Conservation (phyloP, 176 grass and related monocot genomes). For the Zizania latifolia region DNA sequence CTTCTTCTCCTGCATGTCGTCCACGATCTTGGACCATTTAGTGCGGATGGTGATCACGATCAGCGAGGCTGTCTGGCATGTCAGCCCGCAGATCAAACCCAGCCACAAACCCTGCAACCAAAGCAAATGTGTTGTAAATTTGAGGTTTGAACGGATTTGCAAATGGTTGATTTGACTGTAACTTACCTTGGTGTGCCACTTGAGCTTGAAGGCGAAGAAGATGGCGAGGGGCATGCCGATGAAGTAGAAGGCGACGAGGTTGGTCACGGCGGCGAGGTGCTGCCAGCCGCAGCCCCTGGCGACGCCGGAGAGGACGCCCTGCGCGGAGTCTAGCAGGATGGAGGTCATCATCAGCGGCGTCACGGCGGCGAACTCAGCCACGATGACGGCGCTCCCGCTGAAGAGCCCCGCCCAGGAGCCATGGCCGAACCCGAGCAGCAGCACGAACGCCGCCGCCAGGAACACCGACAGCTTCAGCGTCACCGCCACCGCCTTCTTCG, state of each 20-base stretch:
- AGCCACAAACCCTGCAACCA: constrained; percentile 56
- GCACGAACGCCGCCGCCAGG: constrained; percentile 45
- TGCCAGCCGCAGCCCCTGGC: constrained; percentile 94
- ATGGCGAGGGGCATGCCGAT: constrained; percentile 72
- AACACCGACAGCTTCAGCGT: constrained; percentile 75
- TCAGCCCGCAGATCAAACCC: constrained; percentile 69
- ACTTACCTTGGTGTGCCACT: constrained; percentile 41
- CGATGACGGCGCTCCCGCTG: constrained; percentile 57
- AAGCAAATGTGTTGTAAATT: background rate
- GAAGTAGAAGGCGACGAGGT: constrained; percentile 88
- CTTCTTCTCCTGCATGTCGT: constrained; percentile 35
- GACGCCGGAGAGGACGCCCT: constrained; percentile 81
- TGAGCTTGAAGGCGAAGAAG: constrained; percentile 69
- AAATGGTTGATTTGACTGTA: background rate
- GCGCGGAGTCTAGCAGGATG: constrained; percentile 75
- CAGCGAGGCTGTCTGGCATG: constrained; percentile 45
- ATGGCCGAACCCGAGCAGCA: constrained; percentile 54
- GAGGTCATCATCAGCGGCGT: constrained; percentile 51
- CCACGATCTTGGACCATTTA: constrained; percentile 47
- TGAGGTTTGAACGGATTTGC: too few relatives aligned
- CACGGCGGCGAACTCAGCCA: constrained; percentile 49
- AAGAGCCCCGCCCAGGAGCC: constrained; percentile 62
- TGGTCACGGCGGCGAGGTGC: constrained; percentile 69
- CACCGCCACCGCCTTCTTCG: constrained; percentile 63
- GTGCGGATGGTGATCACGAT: constrained; percentile 64